A percentile compares a stretch with the other conserved stretches of the same genome.
Evolutionary conservation across 2,329 filamentous ascomycete genomes (phyloP).

Genomic region (Xylaria sp.): DNA sequence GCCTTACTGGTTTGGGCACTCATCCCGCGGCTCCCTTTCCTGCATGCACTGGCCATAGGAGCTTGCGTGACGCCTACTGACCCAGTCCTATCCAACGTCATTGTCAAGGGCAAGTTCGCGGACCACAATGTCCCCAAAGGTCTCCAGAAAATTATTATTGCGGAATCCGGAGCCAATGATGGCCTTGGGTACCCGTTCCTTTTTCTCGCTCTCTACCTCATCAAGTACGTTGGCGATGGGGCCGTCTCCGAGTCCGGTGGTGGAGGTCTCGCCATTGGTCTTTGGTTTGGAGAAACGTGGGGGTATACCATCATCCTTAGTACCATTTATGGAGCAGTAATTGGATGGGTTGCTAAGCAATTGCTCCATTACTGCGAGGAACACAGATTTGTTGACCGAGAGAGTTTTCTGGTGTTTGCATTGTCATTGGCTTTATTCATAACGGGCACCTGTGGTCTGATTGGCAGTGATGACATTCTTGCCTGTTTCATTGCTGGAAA

Average conservation of each 20-base stretch:
- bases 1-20: constrained; percentile 81
- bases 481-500: constrained; percentile 95
- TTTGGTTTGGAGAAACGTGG: constrained; percentile 90
- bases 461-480: constrained; percentile 88
- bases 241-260: constrained; percentile 67
- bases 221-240: constrained; percentile 75
- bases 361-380: constrained; percentile 86
- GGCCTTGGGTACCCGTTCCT: constrained; percentile 89
- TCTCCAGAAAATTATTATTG: constrained; percentile 82
- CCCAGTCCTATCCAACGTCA: constrained; percentile 86
- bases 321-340: constrained; percentile 76
- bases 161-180: constrained; percentile 89
- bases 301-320: constrained; percentile 84
- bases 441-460: constrained; percentile 84
- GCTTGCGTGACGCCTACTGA: constrained; percentile 94
- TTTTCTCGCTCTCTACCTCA: constrained; percentile 84
- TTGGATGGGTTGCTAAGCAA: constrained; percentile 85
- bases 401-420: constrained; percentile 88
- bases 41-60: constrained; percentile 82
- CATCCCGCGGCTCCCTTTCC: constrained; percentile 75
- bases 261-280: constrained; percentile 72
- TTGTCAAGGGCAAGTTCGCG: constrained; percentile 93
- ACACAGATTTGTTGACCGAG: constrained; percentile 82
- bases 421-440: constrained; percentile 88
- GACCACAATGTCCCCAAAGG: constrained; percentile 87